Base-by-base conservation (phyloP, 1,139 yeast species). In the Petasospora rhodanensis region DNA sequence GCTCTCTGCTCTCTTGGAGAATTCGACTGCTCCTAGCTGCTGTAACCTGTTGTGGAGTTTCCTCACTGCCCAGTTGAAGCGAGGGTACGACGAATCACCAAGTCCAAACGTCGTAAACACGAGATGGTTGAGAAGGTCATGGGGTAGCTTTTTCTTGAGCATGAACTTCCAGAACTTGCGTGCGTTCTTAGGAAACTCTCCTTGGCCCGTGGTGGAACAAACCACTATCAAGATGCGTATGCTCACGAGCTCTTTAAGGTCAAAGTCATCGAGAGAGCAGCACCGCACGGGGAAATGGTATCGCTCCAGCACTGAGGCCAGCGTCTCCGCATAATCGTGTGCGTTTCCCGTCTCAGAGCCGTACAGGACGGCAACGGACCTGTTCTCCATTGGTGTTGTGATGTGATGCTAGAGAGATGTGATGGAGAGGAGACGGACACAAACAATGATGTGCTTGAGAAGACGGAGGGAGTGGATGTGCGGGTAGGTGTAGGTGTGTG, bases 331-430 rank as follows among this genome's bases (percentile, higher is more conserved):
- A 50, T 76, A 80, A 49, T 91, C 97, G 49, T 83, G 86, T 1
- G 96, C 74, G 48, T 85, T 87, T 1, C 97, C 98, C 0, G 96
- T 85, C 54, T 89, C 97, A 2, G 96, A 81, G 0, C 96, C 97
- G 55, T 83, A 89, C 1, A 91, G 62, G 12, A 91, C 72, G 18
- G 79, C 75, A 11, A 83, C 61, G 9, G 47, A 24, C 23, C 43
- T 27, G 24, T 17, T 28, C 11, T 37, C 39, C 38, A 35, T 35
- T 12, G 18, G 18, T n/a, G 8, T 13, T 17, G 18, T 18, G 28
- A 14, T 26, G 28, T n/a, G 8, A 5, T 16, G n/a, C n/a, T n/a
- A n/a, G n/a, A n/a, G n/a, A n/a, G n/a, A n/a, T n/a, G n/a, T n/a
- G n/a, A n/a, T n/a, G n/a, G n/a, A n/a, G n/a, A n/a, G n/a, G n/a